These are phyloP conservation scores for Juglanconis sp. DNA, from an alignment of 2,329 filamentous ascomycete species.

Conservation along the genomic window DNA sequence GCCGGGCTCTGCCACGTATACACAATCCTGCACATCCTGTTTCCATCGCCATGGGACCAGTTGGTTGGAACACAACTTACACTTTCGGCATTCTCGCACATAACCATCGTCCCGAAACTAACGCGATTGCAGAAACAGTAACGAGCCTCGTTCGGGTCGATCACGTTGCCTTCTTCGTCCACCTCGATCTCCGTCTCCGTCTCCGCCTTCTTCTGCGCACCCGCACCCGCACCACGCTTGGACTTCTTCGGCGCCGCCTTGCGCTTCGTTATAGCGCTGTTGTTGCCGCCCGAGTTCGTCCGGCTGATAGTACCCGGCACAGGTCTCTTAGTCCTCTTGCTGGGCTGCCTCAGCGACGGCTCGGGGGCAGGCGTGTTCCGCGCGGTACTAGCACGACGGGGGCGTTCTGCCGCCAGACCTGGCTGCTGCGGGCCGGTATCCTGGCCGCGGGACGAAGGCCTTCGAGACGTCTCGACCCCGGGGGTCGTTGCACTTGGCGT, in stretches of 20 bases:
- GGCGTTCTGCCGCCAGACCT: slow-evolving; percentile 49
- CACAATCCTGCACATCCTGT: background rate
- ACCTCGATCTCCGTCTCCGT: slow-evolving; percentile 55
- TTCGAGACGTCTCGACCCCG: slow-evolving; percentile 38
- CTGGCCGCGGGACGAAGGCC: slow-evolving; percentile 52
- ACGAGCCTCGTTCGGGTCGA: slow-evolving; percentile 71
- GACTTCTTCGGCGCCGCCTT: slow-evolving; percentile 64
- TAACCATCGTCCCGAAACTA: slow-evolving; percentile 80
- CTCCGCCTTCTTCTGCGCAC: slow-evolving; percentile 36
- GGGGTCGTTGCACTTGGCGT: slow-evolving; percentile 27
- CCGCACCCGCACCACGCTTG: slow-evolving; percentile 43
- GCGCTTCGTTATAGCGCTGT: slow-evolving; percentile 66
- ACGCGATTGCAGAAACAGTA: slow-evolving; percentile 80
- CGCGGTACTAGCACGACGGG: slow-evolving; percentile 54
- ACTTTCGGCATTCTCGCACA: slow-evolving; percentile 69
- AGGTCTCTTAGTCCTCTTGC: slow-evolving; percentile 64
- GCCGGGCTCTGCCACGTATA: background rate
- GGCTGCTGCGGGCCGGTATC: slow-evolving; percentile 46
- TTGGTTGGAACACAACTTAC: slow-evolving; percentile 45
- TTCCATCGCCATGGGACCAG: slow-evolving; percentile 9
- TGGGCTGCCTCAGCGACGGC: slow-evolving; percentile 35
- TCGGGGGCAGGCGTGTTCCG: slow-evolving; percentile 57
- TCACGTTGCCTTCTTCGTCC: slow-evolving; percentile 65
- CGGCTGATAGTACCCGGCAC: slow-evolving; percentile 69
- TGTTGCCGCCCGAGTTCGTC: slow-evolving; percentile 56